Evolutionary conservation across 345 rosid genomes (phyloP), one percentile per base, ranked within the genome.

Genomic region (Passiflora organensis): DNA sequence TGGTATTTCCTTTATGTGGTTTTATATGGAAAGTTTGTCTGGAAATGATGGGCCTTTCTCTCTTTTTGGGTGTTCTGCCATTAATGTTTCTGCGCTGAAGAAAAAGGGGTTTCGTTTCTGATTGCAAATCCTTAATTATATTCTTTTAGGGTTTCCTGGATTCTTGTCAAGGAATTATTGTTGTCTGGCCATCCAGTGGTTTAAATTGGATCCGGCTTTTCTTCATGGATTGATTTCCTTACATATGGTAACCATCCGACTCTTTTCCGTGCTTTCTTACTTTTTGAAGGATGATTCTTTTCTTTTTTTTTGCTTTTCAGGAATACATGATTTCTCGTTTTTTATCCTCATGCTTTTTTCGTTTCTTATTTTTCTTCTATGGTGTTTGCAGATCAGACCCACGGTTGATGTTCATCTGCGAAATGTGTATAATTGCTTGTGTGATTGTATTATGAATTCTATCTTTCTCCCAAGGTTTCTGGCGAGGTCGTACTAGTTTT

Each of bases 31-130:
- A 53, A 13, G 38, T 22, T 0, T 6, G 16, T 44, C 21, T 36
- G 32, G 25, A 55, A 53, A 44, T 53, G 17, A 45, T 53, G 48
- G 34, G 24, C n/a, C 21, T 36, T 18, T 28, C 15, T 10, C 48
- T 51, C 5, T 38, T 21, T n/a, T n/a, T 14, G 28, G 65, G 51
- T 41, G 6, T 19, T 49, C 42, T 60, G 6, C 22, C 13, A 23
- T 47, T n/a, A n/a, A n/a, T n/a, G n/a, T n/a, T n/a, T n/a, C n/a
- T n/a, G n/a, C n/a, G n/a, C n/a, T n/a, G n/a, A n/a, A n/a, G n/a
- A n/a, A n/a, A n/a, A n/a, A n/a, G n/a, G n/a, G n/a, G n/a, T n/a
- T n/a, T n/a, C n/a, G n/a, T n/a, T n/a, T n/a, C n/a, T n/a, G n/a
- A n/a, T 9, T 1, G 20, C 20, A 4, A 43, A 10, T 23, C 13